Conservation (phyloP, 345 rosid species). For the Gossypium anomalum region DNA sequence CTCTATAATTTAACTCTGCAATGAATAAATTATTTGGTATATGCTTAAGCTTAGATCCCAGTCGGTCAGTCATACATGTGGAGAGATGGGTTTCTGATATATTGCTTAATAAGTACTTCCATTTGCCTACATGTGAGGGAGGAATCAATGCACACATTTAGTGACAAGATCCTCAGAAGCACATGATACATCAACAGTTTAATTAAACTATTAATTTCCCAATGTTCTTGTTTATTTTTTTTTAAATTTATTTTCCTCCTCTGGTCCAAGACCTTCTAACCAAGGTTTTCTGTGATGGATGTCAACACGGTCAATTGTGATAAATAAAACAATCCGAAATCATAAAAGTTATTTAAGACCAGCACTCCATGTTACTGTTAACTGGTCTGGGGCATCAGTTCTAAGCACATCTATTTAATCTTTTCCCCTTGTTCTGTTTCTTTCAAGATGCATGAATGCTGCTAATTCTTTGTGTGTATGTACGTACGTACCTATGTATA, state of each 20-base stretch:
- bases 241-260: neutral
- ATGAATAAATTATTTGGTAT: neutral
- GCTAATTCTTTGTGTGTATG: neutral
- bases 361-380: slow-evolving; percentile 11
- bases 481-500: neutral
- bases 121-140: slow-evolving; percentile 44
- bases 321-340: too few species aligned
- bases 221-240: neutral
- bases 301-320: too few species aligned
- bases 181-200: slow-evolving; percentile 30
- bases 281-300: neutral
- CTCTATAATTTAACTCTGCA: neutral
- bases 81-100: slow-evolving; percentile 14
- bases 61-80: slow-evolving; percentile 18
- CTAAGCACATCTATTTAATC: neutral
- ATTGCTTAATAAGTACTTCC: slow-evolving; percentile 20
- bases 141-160: slow-evolving; percentile 42
- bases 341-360: neutral
- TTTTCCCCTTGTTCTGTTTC: neutral
- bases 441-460: neutral
- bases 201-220: slow-evolving; percentile 6
- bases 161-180: slow-evolving; percentile 34
- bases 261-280: neutral
- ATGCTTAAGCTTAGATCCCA: neutral
- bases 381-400: slow-evolving; percentile 17